These are phyloP conservation scores for Fusarium nisikadoi DNA, from an alignment of 2,329 filamentous ascomycete species.

Conservation along the genomic window DNA sequence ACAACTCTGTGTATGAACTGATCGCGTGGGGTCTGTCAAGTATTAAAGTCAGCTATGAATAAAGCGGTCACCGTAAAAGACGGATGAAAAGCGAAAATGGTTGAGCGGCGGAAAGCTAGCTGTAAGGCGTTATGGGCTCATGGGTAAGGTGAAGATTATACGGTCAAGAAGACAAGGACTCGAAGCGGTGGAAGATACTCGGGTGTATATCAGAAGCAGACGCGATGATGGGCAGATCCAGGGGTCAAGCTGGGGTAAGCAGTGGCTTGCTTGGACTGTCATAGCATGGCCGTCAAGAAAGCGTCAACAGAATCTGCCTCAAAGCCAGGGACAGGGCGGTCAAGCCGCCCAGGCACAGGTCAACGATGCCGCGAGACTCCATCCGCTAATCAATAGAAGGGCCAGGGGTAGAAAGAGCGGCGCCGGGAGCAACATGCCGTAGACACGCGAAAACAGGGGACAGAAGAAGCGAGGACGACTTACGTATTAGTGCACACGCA, in stretches of 20 bases:
- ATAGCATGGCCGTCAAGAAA: slow-evolving; percentile 9
- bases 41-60: slow-evolving; percentile 34
- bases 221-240: slow-evolving; percentile 42
- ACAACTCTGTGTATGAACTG: slow-evolving; percentile 13
- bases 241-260: slow-evolving; percentile 37
- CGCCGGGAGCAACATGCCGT: slow-evolving; percentile 25
- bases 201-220: slow-evolving; percentile 25
- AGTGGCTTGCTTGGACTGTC: slow-evolving; percentile 25
- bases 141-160: slow-evolving; percentile 40
- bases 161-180: slow-evolving; percentile 28
- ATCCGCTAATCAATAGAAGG: slow-evolving; percentile 36
- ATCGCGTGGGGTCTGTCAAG: slow-evolving; percentile 28
- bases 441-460: slow-evolving; percentile 37
- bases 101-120: slow-evolving; percentile 17
- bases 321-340: slow-evolving; percentile 31
- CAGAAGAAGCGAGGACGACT: slow-evolving; percentile 23
- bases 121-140: slow-evolving; percentile 23
- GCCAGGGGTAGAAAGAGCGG: slow-evolving; percentile 27
- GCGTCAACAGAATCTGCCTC: slow-evolving; percentile 15
- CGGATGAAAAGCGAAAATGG: slow-evolving; percentile 12
- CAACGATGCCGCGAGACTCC: slow-evolving; percentile 25
- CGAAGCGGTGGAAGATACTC: slow-evolving; percentile 35
- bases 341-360: slow-evolving; percentile 35
- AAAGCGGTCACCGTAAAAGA: slow-evolving; percentile 36
- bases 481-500: slow-evolving; percentile 34